Conservation (phyloP, 495 filamentous ascomycete species). For the Xylaria palmicola region DNA sequence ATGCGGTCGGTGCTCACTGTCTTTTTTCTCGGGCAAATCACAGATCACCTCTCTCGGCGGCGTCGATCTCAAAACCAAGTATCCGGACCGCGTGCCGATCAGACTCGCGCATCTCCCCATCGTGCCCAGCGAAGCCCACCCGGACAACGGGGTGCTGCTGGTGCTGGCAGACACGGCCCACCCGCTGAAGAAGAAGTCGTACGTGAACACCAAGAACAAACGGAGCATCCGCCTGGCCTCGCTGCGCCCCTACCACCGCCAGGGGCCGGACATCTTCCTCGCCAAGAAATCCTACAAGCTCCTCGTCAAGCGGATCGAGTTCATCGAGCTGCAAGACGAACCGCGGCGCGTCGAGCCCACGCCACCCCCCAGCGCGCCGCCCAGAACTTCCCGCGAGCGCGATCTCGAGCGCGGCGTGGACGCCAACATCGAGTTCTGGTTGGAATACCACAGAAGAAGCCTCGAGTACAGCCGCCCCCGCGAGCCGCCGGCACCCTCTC, state of each 20-base stretch:
- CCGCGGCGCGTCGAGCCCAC: no score
- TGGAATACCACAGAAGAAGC: background rate
- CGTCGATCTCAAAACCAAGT: constrained; percentile 21
- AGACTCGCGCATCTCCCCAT: constrained; percentile 30
- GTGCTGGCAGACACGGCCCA: constrained; percentile 15
- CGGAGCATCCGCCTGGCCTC: constrained; percentile 8
- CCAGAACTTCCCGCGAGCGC: background rate
- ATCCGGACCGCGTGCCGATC: background rate
- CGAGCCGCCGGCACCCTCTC: background rate
- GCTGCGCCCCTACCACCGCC: constrained; percentile 14
- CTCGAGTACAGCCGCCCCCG: background rate
- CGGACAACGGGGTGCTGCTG: constrained; percentile 31
- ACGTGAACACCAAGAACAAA: constrained; percentile 20
- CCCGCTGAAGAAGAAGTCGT: constrained; percentile 25
- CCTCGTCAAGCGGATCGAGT: background rate
- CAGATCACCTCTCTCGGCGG: constrained; percentile 35
- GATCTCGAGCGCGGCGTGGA: background rate
- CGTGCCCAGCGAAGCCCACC: constrained; percentile 23
- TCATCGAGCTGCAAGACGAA: background rate
- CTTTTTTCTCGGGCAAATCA: background rate
- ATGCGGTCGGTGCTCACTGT: background rate
- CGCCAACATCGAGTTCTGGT: background rate
- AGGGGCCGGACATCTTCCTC: constrained; percentile 18
- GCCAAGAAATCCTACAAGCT: constrained; percentile 8
- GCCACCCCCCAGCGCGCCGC: no score